phyloP scores from a whole-genome alignment of 176 grass and related monocot genomes.

The Oryza glumipatula region DNA sequence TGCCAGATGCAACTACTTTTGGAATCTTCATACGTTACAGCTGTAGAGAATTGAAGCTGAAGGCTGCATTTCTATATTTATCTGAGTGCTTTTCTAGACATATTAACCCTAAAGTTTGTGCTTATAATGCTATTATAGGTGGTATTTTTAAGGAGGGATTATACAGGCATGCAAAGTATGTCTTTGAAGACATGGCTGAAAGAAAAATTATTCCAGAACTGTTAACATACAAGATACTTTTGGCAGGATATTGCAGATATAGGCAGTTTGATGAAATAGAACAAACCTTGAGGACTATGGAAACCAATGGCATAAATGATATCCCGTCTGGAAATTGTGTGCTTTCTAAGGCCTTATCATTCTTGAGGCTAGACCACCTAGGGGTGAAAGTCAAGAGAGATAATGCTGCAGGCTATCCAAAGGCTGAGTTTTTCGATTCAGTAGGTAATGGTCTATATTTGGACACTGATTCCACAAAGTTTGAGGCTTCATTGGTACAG shows the following conservation, averaged over 20 bases:
- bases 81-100: conserved; percentile 84
- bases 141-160: conserved; percentile 76
- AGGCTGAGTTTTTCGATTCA: conserved; percentile 93
- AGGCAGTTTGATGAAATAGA: conserved; percentile 89
- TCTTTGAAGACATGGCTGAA: conserved; percentile 88
- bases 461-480: conserved; percentile 73
- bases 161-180: conserved; percentile 80
- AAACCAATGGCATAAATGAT: conserved; percentile 54
- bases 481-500: conserved; percentile 63
- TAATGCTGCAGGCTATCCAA: conserved; percentile 67
- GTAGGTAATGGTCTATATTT: conserved; percentile 91
- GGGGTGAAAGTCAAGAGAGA: conserved; percentile 90
- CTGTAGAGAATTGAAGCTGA: conserved; percentile 70
- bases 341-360: conserved; percentile 72
- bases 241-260: conserved; percentile 88
- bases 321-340: conserved; percentile 58
- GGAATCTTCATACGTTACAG: conserved; percentile 83
- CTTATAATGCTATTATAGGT: conserved; percentile 87
- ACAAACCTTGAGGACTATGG: conserved; percentile 60
- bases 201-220: conserved; percentile 59
- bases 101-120: conserved; percentile 56
- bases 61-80: conserved; percentile 80
- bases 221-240: conserved; percentile 72
- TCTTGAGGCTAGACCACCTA: conserved; percentile 73
- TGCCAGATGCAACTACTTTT: conserved; percentile 75